These are phyloP conservation scores for Scheffersomyces ergatensis DNA, from an alignment of 805 yeast genomes.

Conservation along the genomic window DNA sequence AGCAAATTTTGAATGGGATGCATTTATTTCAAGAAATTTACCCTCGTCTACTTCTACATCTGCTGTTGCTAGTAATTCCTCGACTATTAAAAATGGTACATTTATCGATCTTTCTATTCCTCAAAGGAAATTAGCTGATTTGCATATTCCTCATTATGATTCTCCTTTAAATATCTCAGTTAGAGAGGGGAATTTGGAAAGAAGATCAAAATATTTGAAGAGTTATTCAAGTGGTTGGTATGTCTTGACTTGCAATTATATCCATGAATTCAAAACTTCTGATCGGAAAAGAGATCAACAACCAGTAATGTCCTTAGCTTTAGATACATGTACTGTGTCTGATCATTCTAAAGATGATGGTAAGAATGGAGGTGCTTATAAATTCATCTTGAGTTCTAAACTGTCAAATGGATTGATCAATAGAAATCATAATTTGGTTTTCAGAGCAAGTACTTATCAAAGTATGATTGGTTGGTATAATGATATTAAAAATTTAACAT, in stretches of 20 bases:
- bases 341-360: conserved; percentile 80
- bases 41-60: conserved; percentile 26
- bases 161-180: conserved; percentile 64
- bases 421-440: conserved; percentile 91
- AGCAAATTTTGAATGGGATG: conserved; percentile 84
- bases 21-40: conserved; percentile 68
- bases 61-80: conserved; percentile 23
- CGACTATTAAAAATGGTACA: conserved; percentile 30
- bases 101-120: conserved; percentile 41
- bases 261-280: conserved; percentile 84
- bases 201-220: conserved; percentile 87
- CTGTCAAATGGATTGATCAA: conserved; percentile 68
- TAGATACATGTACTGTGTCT: conserved; percentile 76
- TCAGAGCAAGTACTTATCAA: conserved; percentile 81
- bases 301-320: conserved; percentile 79
- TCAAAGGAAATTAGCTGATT: conserved; percentile 41
- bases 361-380: conserved; percentile 52
- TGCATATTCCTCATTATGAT: conserved; percentile 64
- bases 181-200: conserved; percentile 78
- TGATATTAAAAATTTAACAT: conserved; percentile 68
- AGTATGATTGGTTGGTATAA: conserved; percentile 82
- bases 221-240: conserved; percentile 91
- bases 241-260: conserved; percentile 80
- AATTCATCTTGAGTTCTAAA: conserved; percentile 77
- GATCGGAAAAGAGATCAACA: conserved; percentile 78